Conservation (phyloP, 768 basidiomycete genomes). For the Xerocomellus amylosporus region DNA sequence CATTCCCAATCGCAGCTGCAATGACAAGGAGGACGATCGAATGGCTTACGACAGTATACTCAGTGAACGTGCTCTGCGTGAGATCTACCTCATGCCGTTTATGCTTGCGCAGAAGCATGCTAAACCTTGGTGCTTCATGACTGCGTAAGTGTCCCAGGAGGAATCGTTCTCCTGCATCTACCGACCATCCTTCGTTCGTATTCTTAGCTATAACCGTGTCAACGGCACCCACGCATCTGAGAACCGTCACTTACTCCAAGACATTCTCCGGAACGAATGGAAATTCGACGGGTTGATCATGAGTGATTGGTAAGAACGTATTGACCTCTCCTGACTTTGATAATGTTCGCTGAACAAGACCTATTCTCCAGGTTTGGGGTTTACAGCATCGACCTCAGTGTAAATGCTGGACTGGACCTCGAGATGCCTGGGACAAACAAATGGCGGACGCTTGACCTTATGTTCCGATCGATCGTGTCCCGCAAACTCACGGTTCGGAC, state of each 20-base stretch:
- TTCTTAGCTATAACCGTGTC: conserved; percentile 62
- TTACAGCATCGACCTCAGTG: conserved; percentile 58
- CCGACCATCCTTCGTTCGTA: neutral
- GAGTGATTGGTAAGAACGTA: conserved; percentile 67
- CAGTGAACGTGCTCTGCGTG: conserved; percentile 51
- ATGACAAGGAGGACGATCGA: conserved; percentile 81
- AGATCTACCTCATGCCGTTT: conserved; percentile 62
- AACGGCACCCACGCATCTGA: conserved; percentile 75
- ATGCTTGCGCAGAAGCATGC: conserved; percentile 53
- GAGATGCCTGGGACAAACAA: conserved; percentile 80
- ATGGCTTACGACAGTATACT: conserved; percentile 56
- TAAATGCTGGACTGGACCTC: conserved; percentile 78
- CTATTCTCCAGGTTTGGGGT: conserved; percentile 57
- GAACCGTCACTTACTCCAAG: conserved; percentile 53
- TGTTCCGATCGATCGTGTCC: conserved; percentile 56
- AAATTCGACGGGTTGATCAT: conserved; percentile 69
- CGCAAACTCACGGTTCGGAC: conserved; percentile 65
- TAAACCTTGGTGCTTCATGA: conserved; percentile 59
- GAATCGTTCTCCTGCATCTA: neutral
- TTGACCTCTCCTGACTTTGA: neutral
- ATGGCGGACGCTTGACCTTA: conserved; percentile 68
- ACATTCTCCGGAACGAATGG: conserved; percentile 73
- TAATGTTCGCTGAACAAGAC: neutral
- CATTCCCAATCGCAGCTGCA: conserved; percentile 42
- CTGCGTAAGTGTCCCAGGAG: conserved; percentile 44